Conservation (phyloP, 192 early-diverging fungal genomes). For the Funneliformis geosporum region DNA sequence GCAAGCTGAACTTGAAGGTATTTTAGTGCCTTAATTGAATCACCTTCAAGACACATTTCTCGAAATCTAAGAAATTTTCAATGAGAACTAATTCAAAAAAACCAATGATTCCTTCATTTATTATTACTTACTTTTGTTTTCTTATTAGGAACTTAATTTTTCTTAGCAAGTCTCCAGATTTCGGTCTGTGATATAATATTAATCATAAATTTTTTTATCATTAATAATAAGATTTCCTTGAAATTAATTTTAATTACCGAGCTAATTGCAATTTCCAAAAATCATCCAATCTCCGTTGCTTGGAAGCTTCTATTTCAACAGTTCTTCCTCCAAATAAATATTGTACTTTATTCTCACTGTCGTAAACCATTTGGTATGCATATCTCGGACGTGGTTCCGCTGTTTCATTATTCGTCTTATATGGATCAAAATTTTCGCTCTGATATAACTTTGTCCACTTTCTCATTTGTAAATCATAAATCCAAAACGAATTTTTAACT, state of each 20-base stretch:
- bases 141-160: constrained; percentile 15
- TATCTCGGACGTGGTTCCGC: constrained; percentile 81
- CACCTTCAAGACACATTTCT: constrained; percentile 30
- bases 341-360: constrained; percentile 66
- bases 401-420: constrained; percentile 27
- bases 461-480: constrained; percentile 56
- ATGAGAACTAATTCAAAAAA: neutral
- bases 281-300: constrained; percentile 72
- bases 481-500: constrained; percentile 79
- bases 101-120: neutral
- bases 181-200: constrained; percentile 2
- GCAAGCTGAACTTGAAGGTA: constrained; percentile 77
- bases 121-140: constrained; percentile 19
- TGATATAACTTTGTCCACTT: constrained; percentile 73
- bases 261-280: constrained; percentile 78
- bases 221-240: neutral
- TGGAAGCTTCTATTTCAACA: constrained; percentile 57
- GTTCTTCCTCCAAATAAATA: constrained; percentile 97
- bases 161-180: constrained; percentile 17
- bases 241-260: constrained; percentile 49
- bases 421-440: constrained; percentile 47
- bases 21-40: constrained; percentile 62
- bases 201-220: neutral
- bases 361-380: constrained; percentile 92
- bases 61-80: neutral